A percentile compares a stretch with the other conserved stretches of the same genome.
Conservation (phyloP, 495 filamentous ascomycete genomes). For the Glonium stellatum region DNA sequence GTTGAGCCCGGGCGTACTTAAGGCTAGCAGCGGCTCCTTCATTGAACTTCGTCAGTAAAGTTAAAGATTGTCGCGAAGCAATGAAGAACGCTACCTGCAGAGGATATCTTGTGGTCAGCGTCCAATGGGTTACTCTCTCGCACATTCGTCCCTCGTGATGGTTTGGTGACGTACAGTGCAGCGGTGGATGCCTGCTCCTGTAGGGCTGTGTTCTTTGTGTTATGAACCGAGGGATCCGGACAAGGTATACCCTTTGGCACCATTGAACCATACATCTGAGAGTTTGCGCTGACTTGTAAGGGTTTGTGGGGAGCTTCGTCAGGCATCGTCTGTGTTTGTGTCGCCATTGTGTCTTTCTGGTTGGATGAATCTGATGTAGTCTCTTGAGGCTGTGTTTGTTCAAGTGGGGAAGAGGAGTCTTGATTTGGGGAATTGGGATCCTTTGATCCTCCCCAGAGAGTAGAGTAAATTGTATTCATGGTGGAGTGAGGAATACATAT, state of each 20-base stretch:
- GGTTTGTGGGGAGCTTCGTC: slow-evolving; percentile 9
- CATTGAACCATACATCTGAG: neutral
- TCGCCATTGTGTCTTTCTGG: slow-evolving; percentile 14
- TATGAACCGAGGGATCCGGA: slow-evolving; percentile 38
- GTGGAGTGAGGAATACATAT: neutral
- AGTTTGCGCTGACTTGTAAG: neutral
- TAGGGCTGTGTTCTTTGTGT: slow-evolving; percentile 27
- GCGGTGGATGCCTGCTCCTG: slow-evolving; percentile 39
- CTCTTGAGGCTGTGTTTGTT: neutral
- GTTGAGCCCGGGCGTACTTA: slow-evolving; percentile 59
- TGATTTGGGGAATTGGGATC: neutral
- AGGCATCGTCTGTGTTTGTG: slow-evolving; percentile 12
- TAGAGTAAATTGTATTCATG: neutral
- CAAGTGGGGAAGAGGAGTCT: neutral
- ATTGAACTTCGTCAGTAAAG: neutral
- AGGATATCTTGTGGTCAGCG: slow-evolving; percentile 46
- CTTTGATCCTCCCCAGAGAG: neutral
- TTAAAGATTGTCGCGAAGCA: neutral
- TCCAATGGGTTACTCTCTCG: slow-evolving; percentile 38
- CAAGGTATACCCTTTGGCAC: slow-evolving; percentile 22
- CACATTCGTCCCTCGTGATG: slow-evolving; percentile 37
- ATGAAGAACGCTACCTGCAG: slow-evolving; percentile 39
- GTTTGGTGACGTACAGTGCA: slow-evolving; percentile 37
- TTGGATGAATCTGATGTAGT: neutral
- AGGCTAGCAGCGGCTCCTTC: slow-evolving; percentile 54